Evolutionary conservation across 257 asterid species (phyloP), one percentile per base, ranked within the genome.

Genomic region (Craterostigma plantagineum): DNA sequence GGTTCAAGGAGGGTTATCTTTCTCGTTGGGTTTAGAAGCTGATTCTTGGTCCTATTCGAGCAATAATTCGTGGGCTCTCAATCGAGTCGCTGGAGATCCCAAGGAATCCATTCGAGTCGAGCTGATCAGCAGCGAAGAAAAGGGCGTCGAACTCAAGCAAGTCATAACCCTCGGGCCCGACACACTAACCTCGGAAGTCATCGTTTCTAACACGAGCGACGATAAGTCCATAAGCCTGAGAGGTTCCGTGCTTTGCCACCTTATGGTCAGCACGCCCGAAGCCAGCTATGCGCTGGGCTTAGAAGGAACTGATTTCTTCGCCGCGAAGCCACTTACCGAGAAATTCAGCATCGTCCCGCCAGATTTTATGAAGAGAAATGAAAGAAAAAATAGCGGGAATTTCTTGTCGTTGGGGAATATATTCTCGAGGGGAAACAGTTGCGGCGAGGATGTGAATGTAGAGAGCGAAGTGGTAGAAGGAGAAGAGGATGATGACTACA

Each of bases 261-360:
- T 77, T 15, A 51, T 71, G 0, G 74, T 67, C 36, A 84, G 96
- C 69, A 84, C 92, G 8, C 93, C 93, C 1, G 92, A 77, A 37
- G 92, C 92, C 43, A 64, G 72, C 13, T 77, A 68, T 33, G 82
- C 90, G 5, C 16, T 72, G 30, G 96, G 96, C 43, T 48, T 77
- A 27, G 58, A 74, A 57, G 75, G 80, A 30, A 79, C 93, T 5
- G 82, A 77, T 56, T 84, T 67, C 65, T 64, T 55, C 30, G 48
- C n/a, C 30, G 59, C 65, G 60, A 69, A 78, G 11, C 82, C 92
- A 2, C 16, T 74, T 40, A 18, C 17, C 33, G 53, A 71, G 5
- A 48, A 65, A 48, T 80, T 60, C 62, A 63, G 65, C 43, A 69
- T 80, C 16, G 52, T 84, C 61, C 90, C 79, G 38, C 85, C 80